Base-by-base conservation (phyloP, 2,329 filamentous ascomycete genomes). In the Fusarium scirpi region DNA sequence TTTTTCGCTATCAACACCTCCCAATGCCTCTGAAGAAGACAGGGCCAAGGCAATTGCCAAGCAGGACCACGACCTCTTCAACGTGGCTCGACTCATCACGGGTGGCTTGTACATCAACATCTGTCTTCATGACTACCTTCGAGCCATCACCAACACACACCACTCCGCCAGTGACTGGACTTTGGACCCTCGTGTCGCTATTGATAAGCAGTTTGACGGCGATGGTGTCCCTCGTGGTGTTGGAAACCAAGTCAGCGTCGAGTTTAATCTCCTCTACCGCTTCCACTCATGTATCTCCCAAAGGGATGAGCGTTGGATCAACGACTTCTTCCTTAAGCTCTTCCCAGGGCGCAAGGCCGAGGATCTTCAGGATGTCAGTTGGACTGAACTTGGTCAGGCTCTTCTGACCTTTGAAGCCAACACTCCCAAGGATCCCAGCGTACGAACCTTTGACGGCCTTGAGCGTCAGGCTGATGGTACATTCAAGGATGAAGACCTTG, bases 201-300 rank as follows among this genome's bases (percentile, higher is more conserved):
- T 89, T 18, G 83, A 78, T n/a, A 69, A 71, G 62, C 70, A 70
- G 24, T 74, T 74, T 71, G 86, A 85, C 62, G 78, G 80, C 6
- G 79, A 85, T 25, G 84, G 84, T 9, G 82, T 86, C 2, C 81
- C 84, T 0, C 81, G 87, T 47, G 90, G 87, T 3, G 83, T 88
- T 5, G 89, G 90, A 15, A 92, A 92, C 72, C 88, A 91, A 70
- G 89, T 91, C 47, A 89, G 86, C 44, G 89, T 88, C 5, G 89
- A 92, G 76, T 92, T 92, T 79, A 91, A 91, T 64, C 80, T 91
- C 29, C 81, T 91, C 3, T 92, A 92, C 74, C 83, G 89, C 27
- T 92, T 88, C 83, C 89, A 92, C 77, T 87, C 85, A 2, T 86
- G 85, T 44, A 86, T 91, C 53, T 89, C 86, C 6, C 81, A 85